phyloP scores from a whole-genome alignment of 2,329 filamentous ascomycete genomes.

The Calonectria ilicicola region DNA sequence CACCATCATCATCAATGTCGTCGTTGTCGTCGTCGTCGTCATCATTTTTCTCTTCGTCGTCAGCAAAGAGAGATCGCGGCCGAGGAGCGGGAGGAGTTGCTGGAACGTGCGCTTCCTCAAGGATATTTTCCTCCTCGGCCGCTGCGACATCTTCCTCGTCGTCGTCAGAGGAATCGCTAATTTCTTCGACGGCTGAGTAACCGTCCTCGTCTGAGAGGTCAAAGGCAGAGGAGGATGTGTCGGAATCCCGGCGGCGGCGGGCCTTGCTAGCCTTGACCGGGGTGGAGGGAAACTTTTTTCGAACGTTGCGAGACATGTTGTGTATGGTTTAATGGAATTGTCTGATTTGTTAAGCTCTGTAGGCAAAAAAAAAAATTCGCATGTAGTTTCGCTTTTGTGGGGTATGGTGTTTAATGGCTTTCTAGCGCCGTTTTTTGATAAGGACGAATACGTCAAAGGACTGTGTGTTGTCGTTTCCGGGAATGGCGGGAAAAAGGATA shows the following conservation, averaged over 20 bases:
- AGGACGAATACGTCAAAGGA: neutral
- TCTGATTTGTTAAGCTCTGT: slow-evolving; percentile 5
- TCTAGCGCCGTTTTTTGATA: neutral
- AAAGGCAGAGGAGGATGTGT: slow-evolving; percentile 67
- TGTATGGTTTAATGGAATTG: slow-evolving; percentile 5
- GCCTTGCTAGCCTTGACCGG: slow-evolving; percentile 56
- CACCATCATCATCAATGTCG: slow-evolving; percentile 53
- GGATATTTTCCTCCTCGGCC: slow-evolving; percentile 82
- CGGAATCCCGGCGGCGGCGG: slow-evolving; percentile 60
- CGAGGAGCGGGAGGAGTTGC: slow-evolving; percentile 61
- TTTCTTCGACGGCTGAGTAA: slow-evolving; percentile 82
- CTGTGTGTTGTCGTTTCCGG: slow-evolving; percentile 1
- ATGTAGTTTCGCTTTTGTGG: neutral
- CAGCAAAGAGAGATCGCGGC: slow-evolving; percentile 52
- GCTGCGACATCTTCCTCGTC: slow-evolving; percentile 83
- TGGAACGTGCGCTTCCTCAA: slow-evolving; percentile 58
- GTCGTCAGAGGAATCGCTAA: slow-evolving; percentile 81
- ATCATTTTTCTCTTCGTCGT: slow-evolving; percentile 51
- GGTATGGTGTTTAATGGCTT: neutral
- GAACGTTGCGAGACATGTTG: slow-evolving; percentile 66
- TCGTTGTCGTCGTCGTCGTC: slow-evolving; percentile 53
- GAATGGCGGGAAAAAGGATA: neutral
- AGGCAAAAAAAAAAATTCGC: neutral
- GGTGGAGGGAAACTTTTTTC: slow-evolving; percentile 58
- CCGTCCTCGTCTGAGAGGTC: slow-evolving; percentile 77